phyloP scores from a whole-genome alignment of 2,329 filamentous ascomycete genomes.

The Pyrenophora graminea region DNA sequence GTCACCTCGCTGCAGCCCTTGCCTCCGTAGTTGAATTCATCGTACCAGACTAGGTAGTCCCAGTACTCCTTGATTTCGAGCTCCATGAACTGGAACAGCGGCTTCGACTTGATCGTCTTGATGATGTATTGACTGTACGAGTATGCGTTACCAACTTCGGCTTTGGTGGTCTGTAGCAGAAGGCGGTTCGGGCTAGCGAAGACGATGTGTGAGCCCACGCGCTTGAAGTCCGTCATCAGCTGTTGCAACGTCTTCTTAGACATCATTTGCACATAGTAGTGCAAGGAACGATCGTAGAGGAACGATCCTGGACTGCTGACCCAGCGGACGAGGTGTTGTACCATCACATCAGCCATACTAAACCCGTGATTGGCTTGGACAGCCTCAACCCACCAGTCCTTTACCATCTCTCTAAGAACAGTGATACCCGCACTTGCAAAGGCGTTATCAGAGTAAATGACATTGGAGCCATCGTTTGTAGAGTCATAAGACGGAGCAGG shows the following conservation, averaged over 20 bases:
- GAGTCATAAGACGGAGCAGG: slow-evolving; percentile 65
- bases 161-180: slow-evolving; percentile 92
- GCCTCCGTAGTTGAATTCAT: slow-evolving; percentile 98
- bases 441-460: slow-evolving; percentile 82
- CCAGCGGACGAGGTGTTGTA: slow-evolving; percentile 96
- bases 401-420: slow-evolving; percentile 96
- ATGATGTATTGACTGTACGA: slow-evolving; percentile 97
- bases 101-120: slow-evolving; percentile 94
- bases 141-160: slow-evolving; percentile 93
- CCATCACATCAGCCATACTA: slow-evolving; percentile 95
- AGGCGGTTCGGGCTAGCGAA: slow-evolving; percentile 90
- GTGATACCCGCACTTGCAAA: slow-evolving; percentile 91
- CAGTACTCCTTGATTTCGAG: slow-evolving; percentile 98
- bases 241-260: slow-evolving; percentile 96
- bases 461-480: slow-evolving; percentile 65
- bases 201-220: slow-evolving; percentile 93
- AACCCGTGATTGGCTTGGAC: slow-evolving; percentile 69
- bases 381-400: slow-evolving; percentile 96
- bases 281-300: slow-evolving; percentile 89
- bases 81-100: slow-evolving; percentile 95
- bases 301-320: slow-evolving; percentile 91
- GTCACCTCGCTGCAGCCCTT: slow-evolving; percentile 85
- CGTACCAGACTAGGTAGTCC: slow-evolving; percentile 99
- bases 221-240: slow-evolving; percentile 93
- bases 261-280: slow-evolving; percentile 99